These are phyloP conservation scores for Canavalia gladiata DNA, from an alignment of 306 rosid genomes.

Conservation along the genomic window DNA sequence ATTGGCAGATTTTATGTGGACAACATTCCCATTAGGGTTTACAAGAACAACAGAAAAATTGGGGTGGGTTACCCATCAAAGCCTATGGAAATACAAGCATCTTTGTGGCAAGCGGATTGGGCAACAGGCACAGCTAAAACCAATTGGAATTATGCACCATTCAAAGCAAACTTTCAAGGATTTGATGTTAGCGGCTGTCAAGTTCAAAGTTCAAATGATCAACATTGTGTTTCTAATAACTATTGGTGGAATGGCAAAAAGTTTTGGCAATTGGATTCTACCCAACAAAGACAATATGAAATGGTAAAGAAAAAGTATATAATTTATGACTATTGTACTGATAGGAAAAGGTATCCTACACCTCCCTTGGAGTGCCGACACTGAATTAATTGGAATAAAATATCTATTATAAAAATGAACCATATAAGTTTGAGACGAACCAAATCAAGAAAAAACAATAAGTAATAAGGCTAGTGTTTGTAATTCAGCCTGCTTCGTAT, in stretches of 20 bases:
- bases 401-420: too few species aligned
- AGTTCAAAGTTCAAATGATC: not conserved
- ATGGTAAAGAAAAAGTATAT: conserved; percentile 42
- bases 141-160: conserved; percentile 60
- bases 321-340: conserved; percentile 61
- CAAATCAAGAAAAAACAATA: too few species aligned
- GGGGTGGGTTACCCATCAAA: conserved; percentile 51
- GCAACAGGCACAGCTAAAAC: conserved; percentile 58
- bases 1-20: conserved; percentile 57
- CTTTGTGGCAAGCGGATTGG: conserved; percentile 68
- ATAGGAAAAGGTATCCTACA: conserved; percentile 42
- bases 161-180: conserved; percentile 56
- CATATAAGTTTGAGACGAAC: too few species aligned
- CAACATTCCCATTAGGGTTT: conserved; percentile 57
- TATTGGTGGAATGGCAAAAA: conserved; percentile 53
- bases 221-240: conserved; percentile 46
- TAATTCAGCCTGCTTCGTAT: too few species aligned
- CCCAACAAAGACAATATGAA: conserved; percentile 7
- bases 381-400: too few species aligned
- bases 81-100: conserved; percentile 59
- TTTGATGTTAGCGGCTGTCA: conserved; percentile 55
- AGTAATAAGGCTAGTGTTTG: too few species aligned
- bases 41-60: conserved; percentile 45
- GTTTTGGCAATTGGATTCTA: conserved; percentile 48
- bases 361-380: not conserved